Evolutionary conservation across 176 grass and related monocot species (phyloP).

Genomic region (Rhynchospora pubera): DNA sequence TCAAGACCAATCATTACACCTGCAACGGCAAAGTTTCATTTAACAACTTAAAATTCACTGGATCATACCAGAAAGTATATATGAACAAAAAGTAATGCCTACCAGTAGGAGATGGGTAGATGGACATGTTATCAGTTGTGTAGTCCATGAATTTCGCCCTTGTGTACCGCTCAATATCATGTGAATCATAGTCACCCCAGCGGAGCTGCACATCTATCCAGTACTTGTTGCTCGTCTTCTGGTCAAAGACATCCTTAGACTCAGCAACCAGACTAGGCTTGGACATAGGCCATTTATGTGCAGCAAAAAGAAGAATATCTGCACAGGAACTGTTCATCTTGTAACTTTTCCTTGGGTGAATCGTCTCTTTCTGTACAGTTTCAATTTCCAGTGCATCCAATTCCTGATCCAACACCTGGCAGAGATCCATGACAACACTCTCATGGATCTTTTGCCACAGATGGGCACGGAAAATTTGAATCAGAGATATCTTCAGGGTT

Average conservation of each 20-base stretch:
- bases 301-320: constrained; percentile 93
- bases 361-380: constrained; percentile 98
- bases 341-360: constrained; percentile 99
- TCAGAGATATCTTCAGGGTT: constrained; percentile 90
- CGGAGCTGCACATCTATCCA: constrained; percentile 96
- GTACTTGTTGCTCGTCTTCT: constrained; percentile 99
- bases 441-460: constrained; percentile 99
- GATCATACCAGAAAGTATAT: not conserved
- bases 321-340: constrained; percentile 99
- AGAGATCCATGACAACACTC: constrained; percentile 99
- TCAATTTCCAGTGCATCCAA: constrained; percentile 96
- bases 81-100: constrained; percentile 23
- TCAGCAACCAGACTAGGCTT: constrained; percentile 95
- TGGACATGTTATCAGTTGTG: constrained; percentile 98
- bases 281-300: constrained; percentile 97
- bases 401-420: constrained; percentile 97
- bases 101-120: constrained; percentile 97
- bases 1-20: constrained; percentile 98
- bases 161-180: constrained; percentile 96
- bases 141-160: constrained; percentile 99
- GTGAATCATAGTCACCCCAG: constrained; percentile 97
- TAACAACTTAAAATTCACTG: constrained; percentile 8
- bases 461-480: constrained; percentile 98
- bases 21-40: constrained; percentile 29
- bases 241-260: constrained; percentile 95